A percentile compares a stretch with the other conserved stretches of the same genome.
phyloP scores from a whole-genome alignment of 2,329 filamentous ascomycete species.

The Phaeoacremonium minimum region DNA sequence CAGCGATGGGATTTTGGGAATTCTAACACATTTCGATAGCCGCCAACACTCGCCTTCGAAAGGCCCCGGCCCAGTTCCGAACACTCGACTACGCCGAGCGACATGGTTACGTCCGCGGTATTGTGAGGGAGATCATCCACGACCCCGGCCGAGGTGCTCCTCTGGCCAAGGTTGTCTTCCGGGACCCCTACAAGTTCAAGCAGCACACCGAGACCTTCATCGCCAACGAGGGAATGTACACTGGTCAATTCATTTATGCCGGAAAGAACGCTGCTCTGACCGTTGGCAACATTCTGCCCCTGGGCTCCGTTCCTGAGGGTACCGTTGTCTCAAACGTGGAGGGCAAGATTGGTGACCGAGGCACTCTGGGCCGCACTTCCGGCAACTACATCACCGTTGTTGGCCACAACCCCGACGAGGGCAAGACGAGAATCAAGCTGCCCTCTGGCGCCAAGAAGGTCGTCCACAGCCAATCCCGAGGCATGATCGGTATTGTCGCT shows the following conservation, averaged over 20 bases:
- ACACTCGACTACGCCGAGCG: constrained; percentile 94
- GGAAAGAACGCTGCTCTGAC: constrained; percentile 97
- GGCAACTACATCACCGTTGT: constrained; percentile 99
- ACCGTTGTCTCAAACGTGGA: constrained; percentile 99
- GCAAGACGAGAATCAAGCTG: constrained; percentile 99
- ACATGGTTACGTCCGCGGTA: constrained; percentile 95
- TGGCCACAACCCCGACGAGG: constrained; percentile 97
- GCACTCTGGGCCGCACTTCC: constrained; percentile 91
- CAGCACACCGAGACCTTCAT: constrained; percentile 98
- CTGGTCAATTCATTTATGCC: constrained; percentile 99
- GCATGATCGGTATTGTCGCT: constrained; percentile 99
- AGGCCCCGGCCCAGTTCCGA: constrained; percentile 89
- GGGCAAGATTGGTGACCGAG: constrained; percentile 97
- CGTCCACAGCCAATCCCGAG: constrained; percentile 83
- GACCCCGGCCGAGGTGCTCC: constrained; percentile 97
- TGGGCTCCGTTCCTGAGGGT: constrained; percentile 94
- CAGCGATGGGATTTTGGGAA: constrained; percentile 8
- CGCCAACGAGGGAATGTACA: constrained; percentile 99
- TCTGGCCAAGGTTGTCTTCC: constrained; percentile 94
- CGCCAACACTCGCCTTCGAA: constrained; percentile 88
- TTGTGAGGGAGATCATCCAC: constrained; percentile 99
- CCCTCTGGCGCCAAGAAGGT: constrained; percentile 99
- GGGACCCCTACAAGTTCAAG: constrained; percentile 98
- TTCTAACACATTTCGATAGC: constrained; percentile 6
- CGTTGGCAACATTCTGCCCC: constrained; percentile 95